Percentiles rank a stretch among this genome's conserved stretches.
These are phyloP conservation scores for Petunia hybrid DNA, from an alignment of 305 asterid genomes.

Conservation along the genomic window DNA sequence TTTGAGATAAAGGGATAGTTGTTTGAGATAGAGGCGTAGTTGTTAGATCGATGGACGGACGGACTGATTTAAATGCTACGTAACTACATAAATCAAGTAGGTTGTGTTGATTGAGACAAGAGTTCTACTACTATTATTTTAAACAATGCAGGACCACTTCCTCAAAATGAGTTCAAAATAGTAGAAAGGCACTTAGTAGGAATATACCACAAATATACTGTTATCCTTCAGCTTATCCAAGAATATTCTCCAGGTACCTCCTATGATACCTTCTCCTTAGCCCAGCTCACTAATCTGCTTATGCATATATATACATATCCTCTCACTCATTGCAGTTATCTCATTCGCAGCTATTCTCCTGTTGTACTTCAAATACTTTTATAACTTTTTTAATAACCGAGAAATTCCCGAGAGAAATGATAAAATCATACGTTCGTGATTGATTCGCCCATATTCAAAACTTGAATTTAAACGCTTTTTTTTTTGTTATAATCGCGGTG, in stretches of 20 bases:
- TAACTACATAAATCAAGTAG: background rate
- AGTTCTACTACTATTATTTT: background rate
- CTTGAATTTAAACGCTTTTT: too few relatives aligned
- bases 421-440: too few relatives aligned
- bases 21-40: background rate
- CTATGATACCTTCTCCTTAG: constrained; percentile 11
- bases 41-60: background rate
- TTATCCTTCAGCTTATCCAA: constrained; percentile 27
- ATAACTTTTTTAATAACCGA: background rate
- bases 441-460: too few relatives aligned
- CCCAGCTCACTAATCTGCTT: background rate
- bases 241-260: constrained; percentile 24
- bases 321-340: background rate
- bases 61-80: background rate
- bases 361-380: background rate
- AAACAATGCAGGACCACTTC: background rate
- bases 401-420: too few relatives aligned
- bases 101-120: background rate
- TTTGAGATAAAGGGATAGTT: background rate
- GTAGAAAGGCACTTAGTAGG: constrained; percentile 23
- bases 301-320: background rate
- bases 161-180: constrained; percentile 2
- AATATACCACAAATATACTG: constrained; percentile 25
- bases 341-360: background rate
- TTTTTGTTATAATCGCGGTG: too few relatives aligned